Conservation (phyloP, 495 filamentous ascomycete species). For the Chaetomium fimeti region DNA sequence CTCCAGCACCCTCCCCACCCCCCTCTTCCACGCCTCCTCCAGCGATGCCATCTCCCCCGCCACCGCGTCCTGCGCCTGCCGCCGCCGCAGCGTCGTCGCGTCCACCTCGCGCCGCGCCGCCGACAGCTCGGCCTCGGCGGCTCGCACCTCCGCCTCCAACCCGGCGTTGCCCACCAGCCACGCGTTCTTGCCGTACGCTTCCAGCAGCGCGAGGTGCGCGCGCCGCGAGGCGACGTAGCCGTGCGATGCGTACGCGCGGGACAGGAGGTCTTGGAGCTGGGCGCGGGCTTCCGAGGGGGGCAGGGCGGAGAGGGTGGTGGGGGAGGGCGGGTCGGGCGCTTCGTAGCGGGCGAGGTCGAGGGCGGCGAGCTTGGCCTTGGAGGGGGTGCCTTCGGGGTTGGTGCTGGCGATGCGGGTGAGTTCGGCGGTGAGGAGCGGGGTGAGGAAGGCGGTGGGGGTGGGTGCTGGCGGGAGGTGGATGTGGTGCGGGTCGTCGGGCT, state of each 20-base stretch:
- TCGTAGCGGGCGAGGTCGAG: constrained; percentile 87
- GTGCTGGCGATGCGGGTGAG: constrained; percentile 40
- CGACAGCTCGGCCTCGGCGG: constrained; percentile 75
- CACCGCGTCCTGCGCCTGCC: constrained; percentile 61
- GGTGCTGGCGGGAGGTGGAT: constrained; percentile 42
- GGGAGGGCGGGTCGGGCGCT: constrained; percentile 40
- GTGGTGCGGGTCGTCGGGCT: constrained; percentile 42
- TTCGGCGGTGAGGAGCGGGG: constrained; percentile 62
- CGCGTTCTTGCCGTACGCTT: constrained; percentile 79
- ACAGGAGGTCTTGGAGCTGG: constrained; percentile 26
- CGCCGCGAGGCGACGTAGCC: constrained; percentile 65
- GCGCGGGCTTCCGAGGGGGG: neutral
- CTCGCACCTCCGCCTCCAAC: constrained; percentile 67
- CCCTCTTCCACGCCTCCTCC: constrained; percentile 71
- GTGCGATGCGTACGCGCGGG: constrained; percentile 60
- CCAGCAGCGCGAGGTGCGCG: constrained; percentile 70
- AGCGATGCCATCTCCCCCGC: constrained; percentile 59
- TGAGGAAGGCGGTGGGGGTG: constrained; percentile 45
- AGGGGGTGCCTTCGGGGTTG: constrained; percentile 13
- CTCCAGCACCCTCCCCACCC: constrained; percentile 68
- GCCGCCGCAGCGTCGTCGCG: constrained; percentile 66
- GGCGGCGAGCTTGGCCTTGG: constrained; percentile 51
- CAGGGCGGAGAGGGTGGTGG: constrained; percentile 24
- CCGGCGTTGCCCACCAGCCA: constrained; percentile 85
- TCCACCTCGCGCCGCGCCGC: constrained; percentile 64